Percentiles rank a stretch among this genome's conserved stretches.
Conservation (phyloP, 495 filamentous ascomycete species). For the Penicillium waksmanii region DNA sequence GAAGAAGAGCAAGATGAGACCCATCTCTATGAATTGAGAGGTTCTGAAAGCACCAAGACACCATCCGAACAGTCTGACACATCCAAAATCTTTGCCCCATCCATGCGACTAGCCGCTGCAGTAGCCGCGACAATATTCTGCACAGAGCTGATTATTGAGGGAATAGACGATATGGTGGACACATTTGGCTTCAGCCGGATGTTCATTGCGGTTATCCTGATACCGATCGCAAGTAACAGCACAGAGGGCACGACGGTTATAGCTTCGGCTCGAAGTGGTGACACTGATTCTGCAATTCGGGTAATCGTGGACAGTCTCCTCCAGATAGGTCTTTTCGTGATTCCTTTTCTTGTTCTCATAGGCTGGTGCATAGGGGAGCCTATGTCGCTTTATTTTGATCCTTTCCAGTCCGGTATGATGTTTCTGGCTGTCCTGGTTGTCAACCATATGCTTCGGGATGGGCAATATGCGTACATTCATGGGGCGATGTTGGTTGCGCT, state of each 20-base stretch:
- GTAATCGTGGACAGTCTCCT: constrained; percentile 31
- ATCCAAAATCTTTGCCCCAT: constrained; percentile 36
- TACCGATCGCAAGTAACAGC: constrained; percentile 35
- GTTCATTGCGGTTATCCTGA: constrained; percentile 32
- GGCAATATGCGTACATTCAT: constrained; percentile 65
- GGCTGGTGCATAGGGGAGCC: constrained; percentile 36
- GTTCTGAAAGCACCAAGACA: background rate
- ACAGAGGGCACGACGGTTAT: constrained; percentile 29
- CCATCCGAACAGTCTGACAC: background rate
- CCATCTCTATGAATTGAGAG: background rate
- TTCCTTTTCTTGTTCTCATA: constrained; percentile 41
- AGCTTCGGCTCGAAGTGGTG: constrained; percentile 23
- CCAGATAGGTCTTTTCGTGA: constrained; percentile 41
- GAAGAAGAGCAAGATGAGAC: constrained; percentile 11
- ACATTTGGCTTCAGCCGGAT: constrained; percentile 18
- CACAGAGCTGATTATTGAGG: constrained; percentile 32
- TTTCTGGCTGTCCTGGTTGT: constrained; percentile 38
- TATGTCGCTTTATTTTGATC: constrained; percentile 40
- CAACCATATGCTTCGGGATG: constrained; percentile 57
- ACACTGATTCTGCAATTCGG: constrained; percentile 32
- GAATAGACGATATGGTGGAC: constrained; percentile 15
- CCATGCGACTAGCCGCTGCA: constrained; percentile 20
- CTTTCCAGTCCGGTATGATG: constrained; percentile 39
- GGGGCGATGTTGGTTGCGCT: constrained; percentile 26
- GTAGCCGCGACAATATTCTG: constrained; percentile 29